Base-by-base conservation (phyloP, 768 basidiomycete species). In the Naematelia encephala region DNA sequence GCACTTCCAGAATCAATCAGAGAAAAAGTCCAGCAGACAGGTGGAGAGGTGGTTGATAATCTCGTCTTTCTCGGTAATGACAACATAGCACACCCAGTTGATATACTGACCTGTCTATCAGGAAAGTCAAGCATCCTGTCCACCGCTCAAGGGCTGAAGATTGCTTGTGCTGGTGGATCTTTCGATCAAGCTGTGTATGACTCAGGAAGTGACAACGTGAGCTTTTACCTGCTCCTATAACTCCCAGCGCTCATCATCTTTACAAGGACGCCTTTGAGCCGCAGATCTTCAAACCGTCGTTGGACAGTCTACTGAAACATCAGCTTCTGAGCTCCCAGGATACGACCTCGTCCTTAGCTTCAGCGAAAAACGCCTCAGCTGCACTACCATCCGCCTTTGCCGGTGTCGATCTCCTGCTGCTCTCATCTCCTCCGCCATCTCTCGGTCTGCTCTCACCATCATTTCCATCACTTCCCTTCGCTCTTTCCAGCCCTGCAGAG, bases 21-120 rank as follows among this genome's bases (percentile, higher is more conserved):
- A 58, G 85, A 87, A 62, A 87, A 85, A 73, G 87, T 89, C 70
- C 82, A 84, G 19, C 82, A 84, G 74, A 87, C 86, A 1, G 85
- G 86, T 1, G 90, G 90, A 39, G 86, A 92, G 70, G 70, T 98
- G 23, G 86, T 85, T 72, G 82, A 84, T 62, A 90, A 91, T 69
- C 83, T 98, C 5, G 89, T 89, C 67, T 82, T 93, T 22, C 79
- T 97, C 51, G 89, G 93, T 92, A 63, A 74, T n/a, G n/a, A 89
- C 81, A 1, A 1, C 27, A 34, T 10, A 29, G 47, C 16, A 5
- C 1, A 8, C 39, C 23, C n/a, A 23, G 21, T 16, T 12, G 43
- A 62, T 19, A 49, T 21, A 25, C 27, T 25, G 45, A 45, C 54
- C 44, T 10, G 50, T 45, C 28, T 46, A 28, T n/a, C 62, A 91